These are phyloP conservation scores for Suhomyces emberorum DNA, from an alignment of 805 yeast genomes.

Conservation along the genomic window DNA sequence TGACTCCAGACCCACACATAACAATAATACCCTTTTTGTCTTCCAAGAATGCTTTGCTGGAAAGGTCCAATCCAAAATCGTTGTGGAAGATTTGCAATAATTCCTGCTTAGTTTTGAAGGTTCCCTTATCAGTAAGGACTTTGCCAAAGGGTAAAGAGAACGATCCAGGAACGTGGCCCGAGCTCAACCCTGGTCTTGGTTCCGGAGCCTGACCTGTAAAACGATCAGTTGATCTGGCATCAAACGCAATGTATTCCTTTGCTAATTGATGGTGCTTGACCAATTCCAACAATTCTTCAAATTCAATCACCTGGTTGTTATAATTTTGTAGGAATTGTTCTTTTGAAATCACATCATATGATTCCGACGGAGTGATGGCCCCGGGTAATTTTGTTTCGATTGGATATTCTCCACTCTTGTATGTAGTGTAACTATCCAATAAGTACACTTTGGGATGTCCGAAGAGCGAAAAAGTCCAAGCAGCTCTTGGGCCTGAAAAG, in stretches of 20 bases:
- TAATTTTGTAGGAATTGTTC: conserved; percentile 31
- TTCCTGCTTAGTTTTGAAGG: conserved; percentile 47
- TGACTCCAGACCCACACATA: conserved; percentile 96
- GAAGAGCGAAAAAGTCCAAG: conserved; percentile 82
- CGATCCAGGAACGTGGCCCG: conserved; percentile 88
- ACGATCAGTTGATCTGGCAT: conserved; percentile 76
- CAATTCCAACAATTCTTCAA: conserved; percentile 61
- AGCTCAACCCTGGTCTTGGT: conserved; percentile 81
- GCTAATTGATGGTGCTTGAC: conserved; percentile 48
- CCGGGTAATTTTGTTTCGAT: conserved; percentile 36
- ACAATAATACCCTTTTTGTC: conserved; percentile 66
- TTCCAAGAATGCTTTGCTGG: conserved; percentile 23
- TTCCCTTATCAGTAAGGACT: conserved; percentile 46
- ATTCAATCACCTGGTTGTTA: conserved; percentile 54
- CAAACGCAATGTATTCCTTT: conserved; percentile 55
- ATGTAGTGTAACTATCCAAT: conserved; percentile 64
- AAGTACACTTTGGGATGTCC: conserved; percentile 70
- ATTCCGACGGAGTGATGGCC: conserved; percentile 14
- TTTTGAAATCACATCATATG: conserved; percentile 15
- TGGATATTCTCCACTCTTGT: conserved; percentile 45
- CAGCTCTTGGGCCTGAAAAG: conserved; percentile 86
- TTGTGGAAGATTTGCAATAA: conserved; percentile 44
- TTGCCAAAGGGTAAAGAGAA: conserved; percentile 70
- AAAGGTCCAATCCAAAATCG: conserved; percentile 31
- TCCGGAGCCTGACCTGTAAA: conserved; percentile 81